Evolutionary conservation across 805 yeast species (phyloP), one percentile per base, ranked within the genome.

Genomic region (Ogataea haglerorum): DNA sequence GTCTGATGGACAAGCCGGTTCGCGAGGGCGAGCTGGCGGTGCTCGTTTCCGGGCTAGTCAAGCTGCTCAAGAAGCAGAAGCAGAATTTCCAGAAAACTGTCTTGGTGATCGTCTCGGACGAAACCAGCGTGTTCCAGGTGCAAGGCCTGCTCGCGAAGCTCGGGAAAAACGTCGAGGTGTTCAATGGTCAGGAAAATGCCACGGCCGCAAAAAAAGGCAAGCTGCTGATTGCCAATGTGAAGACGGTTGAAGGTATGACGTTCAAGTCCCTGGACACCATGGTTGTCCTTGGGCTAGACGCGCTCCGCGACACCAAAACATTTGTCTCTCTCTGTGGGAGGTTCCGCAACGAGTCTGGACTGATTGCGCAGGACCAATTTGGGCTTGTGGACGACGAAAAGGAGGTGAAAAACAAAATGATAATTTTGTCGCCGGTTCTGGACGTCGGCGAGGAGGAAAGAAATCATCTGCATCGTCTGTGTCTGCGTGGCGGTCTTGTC

Each of bases 261-360:
- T 52, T 64, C 36, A 46, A 53, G 22, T 56, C 56, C 3, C 42
- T 63, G n/a, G 41, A 52, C 8, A 43, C 51, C 6, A 48, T 60
- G 1, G 38, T 65, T 12, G 44, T 59, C 16, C 45, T 64, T 5
- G 70, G 70, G 2, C 40, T 59, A 7, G 67, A 65, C 36, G 42
- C 63, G 1, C 46, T 65, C 7, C 50, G 54, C 34, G 55, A 47
- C 29, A 21, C 42, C 3, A 33, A 49, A 1, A 39, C 45, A 8
- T 49, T 65, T 30, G 50, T 53, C 2, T 43, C 45, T 14, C 33
- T 64, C 1, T 47, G 52, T 1, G 61, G 65, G 3, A 47, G 65
- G 28, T 50, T 58, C 39, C 50, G 68, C 28, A 33, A 40, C 33
- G 1, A 6, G 4, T 21, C 39, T 2, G 61, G 61, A 2, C 17